Evolutionary conservation across 164 flowering plant species (phyloP), one percentile per base, ranked within the genome.

Genomic region (Platanus orientalis): DNA sequence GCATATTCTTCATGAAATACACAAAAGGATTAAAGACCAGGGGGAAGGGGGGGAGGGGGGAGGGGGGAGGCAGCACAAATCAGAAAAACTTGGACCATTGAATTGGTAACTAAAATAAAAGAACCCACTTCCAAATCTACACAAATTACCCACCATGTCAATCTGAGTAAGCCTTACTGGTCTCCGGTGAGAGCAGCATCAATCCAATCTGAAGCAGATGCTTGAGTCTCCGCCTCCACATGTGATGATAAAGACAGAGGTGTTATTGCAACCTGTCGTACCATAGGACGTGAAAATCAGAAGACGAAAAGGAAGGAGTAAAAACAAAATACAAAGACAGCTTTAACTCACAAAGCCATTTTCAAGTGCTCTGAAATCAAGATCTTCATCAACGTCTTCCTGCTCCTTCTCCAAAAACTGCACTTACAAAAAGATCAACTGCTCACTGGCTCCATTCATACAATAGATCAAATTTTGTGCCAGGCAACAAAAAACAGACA

Each of bases 291-390:
- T 14, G 34, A 28, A 36, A 54, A 14, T 5, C 57, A 36, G 42
- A 34, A 13, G 28, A 51, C 52, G 40, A 1, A 36, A 51, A 26
- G 56, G 11, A 23, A 7, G 12, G 42, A 14, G 4, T 7, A 23
- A 36, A 13, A 40, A 45, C 36, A 17, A 44, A 17, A 54, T 16
- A 52, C 21, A 57, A 45, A 39, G 1, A 44, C n/a, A 55, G n/a
- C 1, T 60, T 25, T 13, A 9, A 87, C 97, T 92, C 81, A 95
- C 99, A 81, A 79, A 95, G 69, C 92, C 97, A 74, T 72, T 84
- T 69, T 83, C 91, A 54, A 95, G 83, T 1, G 95, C 99, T 74
- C 83, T 83, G 73, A 82, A 79, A 75, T 95, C 99, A 29, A 84
- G 62, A 72, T 90, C 95, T 48, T 87, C 98, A 50, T 85, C 89